A percentile compares a stretch with the other conserved stretches of the same genome.
Evolutionary conservation across 257 asterid species (phyloP).

Genomic region (Plantago elongata): DNA sequence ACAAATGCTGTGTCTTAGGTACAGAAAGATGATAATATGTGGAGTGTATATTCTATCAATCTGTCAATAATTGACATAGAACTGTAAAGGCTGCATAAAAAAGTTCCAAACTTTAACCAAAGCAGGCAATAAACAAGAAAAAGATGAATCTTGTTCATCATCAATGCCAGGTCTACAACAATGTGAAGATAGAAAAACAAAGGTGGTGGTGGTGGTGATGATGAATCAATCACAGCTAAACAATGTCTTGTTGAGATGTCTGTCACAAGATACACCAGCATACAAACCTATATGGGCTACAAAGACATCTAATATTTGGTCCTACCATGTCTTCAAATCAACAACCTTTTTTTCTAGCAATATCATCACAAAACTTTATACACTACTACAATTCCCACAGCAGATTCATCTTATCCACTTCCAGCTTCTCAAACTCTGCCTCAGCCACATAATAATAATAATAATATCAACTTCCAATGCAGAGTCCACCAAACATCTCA

Average conservation of each 20-base stretch:
- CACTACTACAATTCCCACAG: conserved; percentile 6
- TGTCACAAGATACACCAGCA: conserved; percentile 9
- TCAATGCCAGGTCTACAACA: conserved; percentile 1
- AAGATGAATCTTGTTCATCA: not conserved
- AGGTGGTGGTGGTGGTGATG: not conserved
- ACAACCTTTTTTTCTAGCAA: conserved; percentile 2
- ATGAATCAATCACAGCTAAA: conserved; percentile 12
- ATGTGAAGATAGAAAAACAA: not conserved
- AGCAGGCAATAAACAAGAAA: too few species aligned
- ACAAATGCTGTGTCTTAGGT: too few species aligned
- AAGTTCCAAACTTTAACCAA: too few species aligned
- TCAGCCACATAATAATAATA: conserved; percentile 1
- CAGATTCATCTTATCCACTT: conserved; percentile 3
- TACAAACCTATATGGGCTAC: conserved; percentile 2
- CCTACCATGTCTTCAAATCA: conserved; percentile 12
- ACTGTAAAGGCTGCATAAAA: too few species aligned
- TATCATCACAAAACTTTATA: conserved; percentile 7
- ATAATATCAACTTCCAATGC: not conserved
- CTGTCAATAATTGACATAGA: too few species aligned
- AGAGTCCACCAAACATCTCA: not conserved
- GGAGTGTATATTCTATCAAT: too few species aligned
- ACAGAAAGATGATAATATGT: too few species aligned
- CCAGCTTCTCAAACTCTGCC: conserved; percentile 7
- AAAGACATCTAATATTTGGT: conserved; percentile 13
- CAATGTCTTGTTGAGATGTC: conserved; percentile 7